phyloP scores from a whole-genome alignment of 768 basidiomycete genomes.

The Gymnopilus junonius region DNA sequence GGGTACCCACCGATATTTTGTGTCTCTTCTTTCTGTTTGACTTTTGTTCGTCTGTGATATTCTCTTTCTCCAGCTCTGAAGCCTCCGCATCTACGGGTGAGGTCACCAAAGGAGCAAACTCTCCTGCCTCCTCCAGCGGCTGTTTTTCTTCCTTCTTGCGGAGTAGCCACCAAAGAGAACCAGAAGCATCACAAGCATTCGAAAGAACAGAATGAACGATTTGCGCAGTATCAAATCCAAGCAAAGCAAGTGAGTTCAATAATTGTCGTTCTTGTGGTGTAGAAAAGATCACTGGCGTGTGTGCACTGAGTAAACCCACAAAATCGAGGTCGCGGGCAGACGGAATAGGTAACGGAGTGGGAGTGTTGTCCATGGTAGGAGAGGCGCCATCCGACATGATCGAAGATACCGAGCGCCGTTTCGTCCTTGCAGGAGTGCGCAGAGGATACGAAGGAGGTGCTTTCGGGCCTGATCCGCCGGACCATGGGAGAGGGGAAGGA shows the following conservation, averaged over 20 bases:
- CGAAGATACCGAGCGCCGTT: constrained; percentile 93
- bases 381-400: constrained; percentile 70
- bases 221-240: constrained; percentile 94
- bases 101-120: constrained; percentile 13
- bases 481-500: constrained; percentile 32
- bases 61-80: constrained; percentile 19
- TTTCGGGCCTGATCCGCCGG: constrained; percentile 35
- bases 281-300: constrained; percentile 85
- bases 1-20: constrained; percentile 43
- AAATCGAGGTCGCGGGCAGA: constrained; percentile 60
- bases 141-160: constrained; percentile 76
- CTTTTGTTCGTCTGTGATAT: constrained; percentile 15
- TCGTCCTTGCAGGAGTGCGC: constrained; percentile 93
- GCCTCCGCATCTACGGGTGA: constrained; percentile 22
- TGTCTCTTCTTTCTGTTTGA: constrained; percentile 36
- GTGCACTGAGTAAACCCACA: constrained; percentile 61
- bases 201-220: constrained; percentile 91
- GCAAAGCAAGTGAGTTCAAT: constrained; percentile 68
- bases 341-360: constrained; percentile 38
- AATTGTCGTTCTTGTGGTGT: constrained; percentile 81
- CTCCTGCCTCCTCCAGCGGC: constrained; percentile 37
- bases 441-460: constrained; percentile 66
- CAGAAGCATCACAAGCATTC: constrained; percentile 91
- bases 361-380: constrained; percentile 50
- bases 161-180: constrained; percentile 97